Evolutionary conservation across 2,329 filamentous ascomycete genomes (phyloP), one percentile per base, ranked within the genome.

Genomic region (Zopfia rhizophila): DNA sequence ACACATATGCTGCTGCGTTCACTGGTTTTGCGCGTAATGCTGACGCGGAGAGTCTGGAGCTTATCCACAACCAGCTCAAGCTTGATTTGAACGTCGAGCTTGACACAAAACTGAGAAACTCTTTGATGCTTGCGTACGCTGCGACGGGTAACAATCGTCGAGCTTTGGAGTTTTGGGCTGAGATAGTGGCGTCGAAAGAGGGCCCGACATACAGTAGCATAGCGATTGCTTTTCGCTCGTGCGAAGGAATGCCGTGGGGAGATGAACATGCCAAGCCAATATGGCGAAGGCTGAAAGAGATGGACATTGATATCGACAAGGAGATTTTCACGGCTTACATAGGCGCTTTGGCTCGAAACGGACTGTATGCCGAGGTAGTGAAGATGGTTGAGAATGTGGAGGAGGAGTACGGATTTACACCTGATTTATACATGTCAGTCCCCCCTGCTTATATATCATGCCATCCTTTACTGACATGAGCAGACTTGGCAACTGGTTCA

Each of bases 51-150:
- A 85, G 85, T 29, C 75, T 97, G 14, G 83, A 85, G 47, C 83
- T 88, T 51, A 83, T 96, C 2, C 89, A 96, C 75, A 96, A 97
- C 66, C 93, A 96, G 84, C 80, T 97, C 56, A 97, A 96, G 74
- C 86, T 97, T 69, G 94, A 99, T 69, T 81, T 86, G n/a, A 82
- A 84, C 29, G 81, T 97, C 25, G 85, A 92, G 58, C 81, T 87
- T 4, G 86, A 82, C 58, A 97, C 93, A 0, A 79, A 77, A 43
- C 77, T 97, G 2, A 84, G 88, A 59, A 97, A 96, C 61, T 85
- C 88, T 0, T 76, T 97, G 36, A 96, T 99, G 86, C 79, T 94
- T 10, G 92, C 90, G 0, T 93, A 96, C 65, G 84, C 85, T 1
- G 82, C 83, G 1, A 89, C 85, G 61, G 88, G 83, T 5, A 78